Conservation (phyloP, 2,329 filamentous ascomycete species). For the Chaetomium sp. region DNA sequence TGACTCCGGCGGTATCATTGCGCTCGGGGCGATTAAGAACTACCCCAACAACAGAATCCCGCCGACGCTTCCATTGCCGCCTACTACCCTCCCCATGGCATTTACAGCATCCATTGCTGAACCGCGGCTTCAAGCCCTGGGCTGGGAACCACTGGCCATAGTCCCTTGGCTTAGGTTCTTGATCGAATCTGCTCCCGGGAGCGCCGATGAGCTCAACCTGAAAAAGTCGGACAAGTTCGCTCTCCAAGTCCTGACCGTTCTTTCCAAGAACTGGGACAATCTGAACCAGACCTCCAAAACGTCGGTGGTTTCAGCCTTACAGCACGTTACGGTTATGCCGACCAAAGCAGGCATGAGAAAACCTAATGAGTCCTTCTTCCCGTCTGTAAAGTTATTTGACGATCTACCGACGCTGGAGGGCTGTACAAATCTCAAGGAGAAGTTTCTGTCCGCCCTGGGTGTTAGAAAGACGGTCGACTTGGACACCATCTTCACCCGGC, state of each 20-base stretch:
- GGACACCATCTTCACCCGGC: slow-evolving; percentile 85
- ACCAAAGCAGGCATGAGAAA: slow-evolving; percentile 88
- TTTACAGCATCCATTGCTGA: slow-evolving; percentile 72
- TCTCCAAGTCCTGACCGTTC: slow-evolving; percentile 70
- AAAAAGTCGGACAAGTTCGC: slow-evolving; percentile 74
- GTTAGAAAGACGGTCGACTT: slow-evolving; percentile 95
- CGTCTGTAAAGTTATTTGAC: slow-evolving; percentile 91
- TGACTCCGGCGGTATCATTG: slow-evolving; percentile 70
- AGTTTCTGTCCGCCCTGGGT: slow-evolving; percentile 78
- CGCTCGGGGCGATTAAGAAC: slow-evolving; percentile 72
- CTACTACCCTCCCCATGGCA: slow-evolving; percentile 80
- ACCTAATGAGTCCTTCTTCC: slow-evolving; percentile 86
- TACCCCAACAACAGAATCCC: slow-evolving; percentile 80
- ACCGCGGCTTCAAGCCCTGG: slow-evolving; percentile 73
- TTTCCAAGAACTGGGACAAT: slow-evolving; percentile 92
- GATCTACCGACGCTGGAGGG: slow-evolving; percentile 82
- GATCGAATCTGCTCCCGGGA: slow-evolving; percentile 65
- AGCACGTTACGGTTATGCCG: slow-evolving; percentile 74
- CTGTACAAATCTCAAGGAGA: slow-evolving; percentile 83
- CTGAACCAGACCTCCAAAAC: slow-evolving; percentile 67
- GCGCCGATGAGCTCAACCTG: slow-evolving; percentile 66
- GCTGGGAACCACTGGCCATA: slow-evolving; percentile 83
- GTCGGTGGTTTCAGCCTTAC: slow-evolving; percentile 65
- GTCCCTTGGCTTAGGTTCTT: slow-evolving; percentile 84
- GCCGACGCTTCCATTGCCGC: slow-evolving; percentile 76